Evolutionary conservation across 2,329 filamentous ascomycete genomes (phyloP).

Genomic region (Nemania sp.): DNA sequence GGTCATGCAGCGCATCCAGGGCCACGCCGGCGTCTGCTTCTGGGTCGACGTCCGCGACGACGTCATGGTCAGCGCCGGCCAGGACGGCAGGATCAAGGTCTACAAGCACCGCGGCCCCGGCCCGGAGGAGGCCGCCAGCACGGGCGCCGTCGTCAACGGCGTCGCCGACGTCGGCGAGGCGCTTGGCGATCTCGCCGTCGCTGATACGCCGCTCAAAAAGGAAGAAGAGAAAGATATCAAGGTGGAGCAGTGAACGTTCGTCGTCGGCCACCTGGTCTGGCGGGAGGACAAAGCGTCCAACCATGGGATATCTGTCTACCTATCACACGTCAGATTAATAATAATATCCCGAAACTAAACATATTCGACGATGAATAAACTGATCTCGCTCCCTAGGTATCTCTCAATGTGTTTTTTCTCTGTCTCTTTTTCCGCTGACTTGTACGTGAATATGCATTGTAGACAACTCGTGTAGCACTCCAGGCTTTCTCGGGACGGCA

Average conservation of each 20-base stretch:
- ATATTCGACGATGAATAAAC: too few relatives aligned
- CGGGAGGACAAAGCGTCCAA: too few relatives aligned
- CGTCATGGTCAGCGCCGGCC: conserved; percentile 61
- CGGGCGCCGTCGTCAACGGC: not conserved
- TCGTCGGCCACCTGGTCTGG: too few relatives aligned
- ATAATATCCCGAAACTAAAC: too few relatives aligned
- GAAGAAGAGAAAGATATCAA: conserved; percentile 45
- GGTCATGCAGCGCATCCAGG: conserved; percentile 68
- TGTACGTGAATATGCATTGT: too few relatives aligned
- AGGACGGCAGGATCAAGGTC: conserved; percentile 58
- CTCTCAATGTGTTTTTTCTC: too few relatives aligned
- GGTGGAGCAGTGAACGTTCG: conserved; percentile 38
- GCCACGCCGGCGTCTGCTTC: conserved; percentile 62
- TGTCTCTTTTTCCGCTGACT: too few relatives aligned
- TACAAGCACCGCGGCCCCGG: conserved; percentile 44
- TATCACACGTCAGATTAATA: too few relatives aligned
- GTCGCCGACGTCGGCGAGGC: conserved; percentile 17
- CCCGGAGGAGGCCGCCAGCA: not conserved
- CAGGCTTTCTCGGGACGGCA: too few relatives aligned
- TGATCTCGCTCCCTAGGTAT: too few relatives aligned
- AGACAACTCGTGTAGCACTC: too few relatives aligned
- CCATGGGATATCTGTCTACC: too few relatives aligned
- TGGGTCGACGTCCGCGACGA: conserved; percentile 66
- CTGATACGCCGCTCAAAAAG: conserved; percentile 50
- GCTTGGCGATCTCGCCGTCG: conserved; percentile 49